A percentile compares a stretch with the other conserved stretches of the same genome.
Conservation (phyloP, 495 filamentous ascomycete species). For the Hypoxylon trugodes region DNA sequence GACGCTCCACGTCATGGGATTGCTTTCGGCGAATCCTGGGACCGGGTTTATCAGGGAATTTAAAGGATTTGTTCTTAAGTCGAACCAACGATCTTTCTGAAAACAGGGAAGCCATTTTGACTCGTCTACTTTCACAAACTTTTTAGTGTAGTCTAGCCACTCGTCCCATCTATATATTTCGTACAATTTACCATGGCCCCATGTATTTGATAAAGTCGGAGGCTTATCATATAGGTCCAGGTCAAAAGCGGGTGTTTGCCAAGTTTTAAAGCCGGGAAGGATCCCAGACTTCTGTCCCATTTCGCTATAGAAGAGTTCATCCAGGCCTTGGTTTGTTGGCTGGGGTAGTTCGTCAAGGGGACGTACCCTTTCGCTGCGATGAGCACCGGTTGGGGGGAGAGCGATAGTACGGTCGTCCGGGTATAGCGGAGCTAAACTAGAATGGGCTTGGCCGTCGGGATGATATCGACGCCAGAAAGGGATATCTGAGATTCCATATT, state of each 20-base stretch:
- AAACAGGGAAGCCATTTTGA: conserved; percentile 10
- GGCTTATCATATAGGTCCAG: not conserved
- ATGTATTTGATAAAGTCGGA: not conserved
- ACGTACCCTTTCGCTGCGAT: no score
- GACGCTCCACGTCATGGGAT: conserved; percentile 10
- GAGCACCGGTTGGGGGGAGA: no score
- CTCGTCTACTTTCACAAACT: not conserved
- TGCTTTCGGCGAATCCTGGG: not conserved
- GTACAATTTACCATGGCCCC: no score
- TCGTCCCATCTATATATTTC: not conserved
- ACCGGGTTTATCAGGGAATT: not conserved
- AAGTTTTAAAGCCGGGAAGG: not conserved
- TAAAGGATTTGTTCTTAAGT: conserved; percentile 2
- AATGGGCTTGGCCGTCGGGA: conserved; percentile 6
- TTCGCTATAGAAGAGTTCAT: conserved; percentile 1
- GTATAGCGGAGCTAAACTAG: not conserved
- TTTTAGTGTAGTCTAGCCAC: not conserved
- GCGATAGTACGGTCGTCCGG: no score
- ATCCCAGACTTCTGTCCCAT: not conserved
- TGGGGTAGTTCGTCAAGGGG: no score
- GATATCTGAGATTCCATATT: not conserved
- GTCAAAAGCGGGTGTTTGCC: not conserved
- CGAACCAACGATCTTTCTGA: not conserved
- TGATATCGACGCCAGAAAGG: not conserved
- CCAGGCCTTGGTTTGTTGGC: not conserved